Percentiles rank a stretch among this genome's conserved stretches.
Conservation (phyloP, 2,329 filamentous ascomycete genomes). For the Clarireedia hainanense region DNA sequence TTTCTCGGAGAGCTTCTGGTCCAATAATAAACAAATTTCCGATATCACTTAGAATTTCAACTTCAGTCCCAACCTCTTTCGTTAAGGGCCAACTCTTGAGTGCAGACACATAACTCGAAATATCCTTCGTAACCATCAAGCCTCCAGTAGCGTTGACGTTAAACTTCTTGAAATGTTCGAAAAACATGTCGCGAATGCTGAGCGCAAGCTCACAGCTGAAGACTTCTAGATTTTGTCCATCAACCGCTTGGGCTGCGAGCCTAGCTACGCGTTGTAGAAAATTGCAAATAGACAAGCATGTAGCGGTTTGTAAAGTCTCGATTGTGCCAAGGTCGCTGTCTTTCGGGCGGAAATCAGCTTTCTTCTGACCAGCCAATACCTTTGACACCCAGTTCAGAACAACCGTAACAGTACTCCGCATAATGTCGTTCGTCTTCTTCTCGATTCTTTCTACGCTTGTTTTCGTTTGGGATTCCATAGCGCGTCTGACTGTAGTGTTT, state of each 20-base stretch:
- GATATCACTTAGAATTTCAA: constrained; percentile 87
- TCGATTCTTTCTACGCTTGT: constrained; percentile 55
- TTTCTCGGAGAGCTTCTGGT: constrained; percentile 65
- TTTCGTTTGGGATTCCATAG: constrained; percentile 60
- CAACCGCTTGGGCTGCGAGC: constrained; percentile 60
- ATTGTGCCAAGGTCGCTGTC: constrained; percentile 56
- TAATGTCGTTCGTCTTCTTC: constrained; percentile 59
- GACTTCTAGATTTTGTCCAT: constrained; percentile 73
- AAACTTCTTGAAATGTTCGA: constrained; percentile 93
- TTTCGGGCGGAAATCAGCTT: constrained; percentile 61
- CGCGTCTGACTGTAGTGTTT: constrained; percentile 75
- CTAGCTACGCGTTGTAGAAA: constrained; percentile 67
- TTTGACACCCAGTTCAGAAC: constrained; percentile 55
- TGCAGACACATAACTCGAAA: constrained; percentile 84
- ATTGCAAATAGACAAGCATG: constrained; percentile 71
- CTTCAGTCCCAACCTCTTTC: constrained; percentile 57
- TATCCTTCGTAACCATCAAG: constrained; percentile 92
- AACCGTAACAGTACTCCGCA: constrained; percentile 61
- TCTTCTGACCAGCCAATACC: constrained; percentile 59
- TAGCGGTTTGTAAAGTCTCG: constrained; percentile 76
- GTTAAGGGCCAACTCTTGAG: constrained; percentile 74
- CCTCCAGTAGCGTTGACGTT: constrained; percentile 87
- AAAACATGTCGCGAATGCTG: constrained; percentile 66
- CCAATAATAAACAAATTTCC: constrained; percentile 94
- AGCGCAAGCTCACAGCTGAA: constrained; percentile 80